Conservation (phyloP, 2,329 filamentous ascomycete species). For the Fusarium buxicola region DNA sequence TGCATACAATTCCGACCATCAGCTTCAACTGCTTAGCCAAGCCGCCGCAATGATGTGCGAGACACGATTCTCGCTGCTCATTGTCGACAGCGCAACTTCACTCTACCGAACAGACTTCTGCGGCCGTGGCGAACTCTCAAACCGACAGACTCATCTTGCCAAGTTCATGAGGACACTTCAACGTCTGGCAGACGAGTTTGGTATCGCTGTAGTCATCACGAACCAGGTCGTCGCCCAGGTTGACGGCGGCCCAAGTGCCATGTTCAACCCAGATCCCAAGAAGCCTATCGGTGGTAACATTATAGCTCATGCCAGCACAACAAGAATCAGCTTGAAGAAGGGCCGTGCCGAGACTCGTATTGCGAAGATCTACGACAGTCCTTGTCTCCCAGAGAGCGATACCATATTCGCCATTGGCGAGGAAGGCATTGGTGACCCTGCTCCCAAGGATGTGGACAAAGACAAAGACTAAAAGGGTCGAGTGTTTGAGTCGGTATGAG, state of each 20-base stretch:
- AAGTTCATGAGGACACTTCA: slow-evolving; percentile 90
- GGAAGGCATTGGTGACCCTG: slow-evolving; percentile 95
- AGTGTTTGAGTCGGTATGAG: slow-evolving; percentile 27
- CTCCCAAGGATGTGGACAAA: slow-evolving; percentile 94
- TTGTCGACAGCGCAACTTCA: slow-evolving; percentile 95
- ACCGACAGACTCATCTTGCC: slow-evolving; percentile 86
- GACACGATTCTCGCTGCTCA: slow-evolving; percentile 93
- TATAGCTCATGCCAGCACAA: slow-evolving; percentile 97
- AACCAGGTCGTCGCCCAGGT: slow-evolving; percentile 99
- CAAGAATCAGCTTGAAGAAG: slow-evolving; percentile 93
- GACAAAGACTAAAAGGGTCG: slow-evolving; percentile 63
- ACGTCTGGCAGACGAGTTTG: slow-evolving; percentile 83
- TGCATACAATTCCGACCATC: slow-evolving; percentile 98
- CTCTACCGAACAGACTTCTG: slow-evolving; percentile 97
- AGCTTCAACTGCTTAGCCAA: slow-evolving; percentile 93
- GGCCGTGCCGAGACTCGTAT: slow-evolving; percentile 94
- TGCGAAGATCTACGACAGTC: slow-evolving; percentile 99
- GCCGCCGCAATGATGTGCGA: slow-evolving; percentile 99
- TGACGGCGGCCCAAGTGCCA: slow-evolving; percentile 92
- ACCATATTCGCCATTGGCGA: slow-evolving; percentile 97
- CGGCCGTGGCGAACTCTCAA: slow-evolving; percentile 96
- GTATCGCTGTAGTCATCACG: slow-evolving; percentile 97
- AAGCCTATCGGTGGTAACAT: slow-evolving; percentile 99
- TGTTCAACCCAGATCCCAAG: slow-evolving; percentile 99
- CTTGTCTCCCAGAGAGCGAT: slow-evolving; percentile 95